phyloP scores from a whole-genome alignment of 116 monocot species.

The Papilionanthe hybrid region DNA sequence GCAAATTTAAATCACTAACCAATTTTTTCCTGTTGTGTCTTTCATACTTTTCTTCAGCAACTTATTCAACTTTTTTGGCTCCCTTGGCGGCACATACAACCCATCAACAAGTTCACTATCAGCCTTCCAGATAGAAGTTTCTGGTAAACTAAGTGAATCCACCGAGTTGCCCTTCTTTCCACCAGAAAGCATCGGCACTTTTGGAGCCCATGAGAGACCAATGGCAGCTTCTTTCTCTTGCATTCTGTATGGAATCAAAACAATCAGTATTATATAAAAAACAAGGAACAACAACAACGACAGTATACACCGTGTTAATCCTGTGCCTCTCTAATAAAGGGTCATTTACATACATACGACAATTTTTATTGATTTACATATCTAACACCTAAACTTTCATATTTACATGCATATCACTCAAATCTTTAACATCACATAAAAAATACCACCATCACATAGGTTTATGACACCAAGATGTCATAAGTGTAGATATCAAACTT shows the following conservation, averaged over 20 bases:
- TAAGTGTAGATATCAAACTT: too few species aligned
- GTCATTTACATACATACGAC: too few species aligned
- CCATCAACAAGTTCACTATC: conserved; percentile 72
- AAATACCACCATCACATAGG: too few species aligned
- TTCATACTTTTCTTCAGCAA: conserved; percentile 57
- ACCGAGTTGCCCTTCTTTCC: conserved; percentile 19
- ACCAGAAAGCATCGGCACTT: conserved; percentile 24
- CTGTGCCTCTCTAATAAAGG: neutral
- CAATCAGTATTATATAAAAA: neutral
- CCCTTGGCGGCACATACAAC: conserved; percentile 73
- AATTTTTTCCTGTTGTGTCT: conserved; percentile 65
- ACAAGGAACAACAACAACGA: neutral
- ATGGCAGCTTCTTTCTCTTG: conserved; percentile 20
- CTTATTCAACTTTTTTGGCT: conserved; percentile 76
- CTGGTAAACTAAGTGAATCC: neutral
- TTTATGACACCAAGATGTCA: too few species aligned
- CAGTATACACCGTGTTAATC: neutral
- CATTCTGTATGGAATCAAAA: conserved; percentile 14
- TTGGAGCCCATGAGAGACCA: conserved; percentile 79
- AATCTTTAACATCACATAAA: too few species aligned
- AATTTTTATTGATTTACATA: too few species aligned
- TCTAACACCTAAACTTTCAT: too few species aligned
- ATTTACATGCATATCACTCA: too few species aligned
- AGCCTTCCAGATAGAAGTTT: conserved; percentile 30
- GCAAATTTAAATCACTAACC: conserved; percentile 36